Evolutionary conservation across 2,329 filamentous ascomycete genomes (phyloP), one percentile per base, ranked within the genome.

Genomic region (Rhinocladiella similis): DNA sequence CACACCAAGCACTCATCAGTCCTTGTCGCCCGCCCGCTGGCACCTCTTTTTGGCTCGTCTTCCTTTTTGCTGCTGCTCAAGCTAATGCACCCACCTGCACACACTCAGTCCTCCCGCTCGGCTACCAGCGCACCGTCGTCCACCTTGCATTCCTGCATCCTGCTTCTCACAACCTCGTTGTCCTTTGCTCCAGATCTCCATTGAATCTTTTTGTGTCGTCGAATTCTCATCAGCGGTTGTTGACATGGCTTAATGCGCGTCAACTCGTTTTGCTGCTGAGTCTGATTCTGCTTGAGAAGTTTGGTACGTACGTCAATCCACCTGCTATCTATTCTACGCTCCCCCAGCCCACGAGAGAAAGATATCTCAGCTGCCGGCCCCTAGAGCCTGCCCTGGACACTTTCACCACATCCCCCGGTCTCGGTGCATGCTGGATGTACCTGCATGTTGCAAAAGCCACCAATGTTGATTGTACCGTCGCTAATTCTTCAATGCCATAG

Each of bases 181-280:
- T 50, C 57, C 54, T 59, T 52, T 56, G 54, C 59, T 62, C 59
- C 59, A 62, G 59, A 62, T 62, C 59, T 59, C 54, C 56, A 59
- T 59, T 62, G 59, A 62, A 46, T n/a, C 49, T 62, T 62, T 42
- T 46, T 62, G 59, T 56, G 50, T 55, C 53, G 47, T 35, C 47
- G 51, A 48, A 33, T 33, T 33, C 29, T 51, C 53, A 36, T 45
- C 42, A 39, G 53, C 46, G 38, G 58, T 55, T 50, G 56, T 53
- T 33, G 41, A 22, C 41, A 43, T 43, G 41, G 18, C 51, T 62
- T 57, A 59, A 41, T 55, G 59, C 53, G 59, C 59, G 56, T 59
- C 50, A 53, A 16, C 14, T 41, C 38, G 14, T 55, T 47, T 41
- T 47, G 47, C 50, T 57, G 51, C 29, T 43, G 29, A 51, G 50